phyloP scores from a whole-genome alignment of 345 rosid genomes.

The Eucalyptus dawsonii region DNA sequence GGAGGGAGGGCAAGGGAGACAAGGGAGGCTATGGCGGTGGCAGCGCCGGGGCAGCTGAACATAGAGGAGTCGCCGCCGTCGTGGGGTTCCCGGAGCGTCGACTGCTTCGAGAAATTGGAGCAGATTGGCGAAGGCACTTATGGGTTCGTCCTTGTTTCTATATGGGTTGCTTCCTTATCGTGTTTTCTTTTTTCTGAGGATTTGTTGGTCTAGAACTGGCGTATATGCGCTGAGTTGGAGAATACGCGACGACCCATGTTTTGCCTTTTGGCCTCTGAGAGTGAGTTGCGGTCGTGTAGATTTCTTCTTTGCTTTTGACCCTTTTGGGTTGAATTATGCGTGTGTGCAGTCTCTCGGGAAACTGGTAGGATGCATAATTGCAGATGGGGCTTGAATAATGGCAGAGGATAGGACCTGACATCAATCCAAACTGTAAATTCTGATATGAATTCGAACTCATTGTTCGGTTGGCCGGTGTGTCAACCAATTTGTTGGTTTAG shows the following conservation, averaged over 20 bases:
- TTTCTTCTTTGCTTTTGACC: background rate
- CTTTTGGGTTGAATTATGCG: background rate
- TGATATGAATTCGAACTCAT: background rate
- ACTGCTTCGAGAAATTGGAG: constrained; percentile 46
- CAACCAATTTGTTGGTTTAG: background rate
- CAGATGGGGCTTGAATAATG: background rate
- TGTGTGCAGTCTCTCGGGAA: background rate
- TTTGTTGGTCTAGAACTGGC: background rate
- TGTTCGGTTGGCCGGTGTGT: background rate
- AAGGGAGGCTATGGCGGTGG: constrained; percentile 15
- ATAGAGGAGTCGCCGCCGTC: constrained; percentile 24
- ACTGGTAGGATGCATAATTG: background rate
- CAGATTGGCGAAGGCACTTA: constrained; percentile 61
- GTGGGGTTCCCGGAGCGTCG: constrained; percentile 55
- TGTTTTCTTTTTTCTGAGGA: background rate
- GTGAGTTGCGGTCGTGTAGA: background rate
- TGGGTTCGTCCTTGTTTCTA: constrained; percentile 8
- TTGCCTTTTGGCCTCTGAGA: background rate
- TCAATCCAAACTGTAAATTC: background rate
- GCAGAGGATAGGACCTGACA: background rate
- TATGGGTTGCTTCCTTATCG: background rate
- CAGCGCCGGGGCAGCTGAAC: constrained; percentile 40
- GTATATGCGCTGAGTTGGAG: background rate
- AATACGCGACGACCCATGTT: background rate
- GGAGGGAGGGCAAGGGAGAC: background rate